Evolutionary conservation across 306 rosid genomes (phyloP).

Genomic region (Prinsepia uniflora): DNA sequence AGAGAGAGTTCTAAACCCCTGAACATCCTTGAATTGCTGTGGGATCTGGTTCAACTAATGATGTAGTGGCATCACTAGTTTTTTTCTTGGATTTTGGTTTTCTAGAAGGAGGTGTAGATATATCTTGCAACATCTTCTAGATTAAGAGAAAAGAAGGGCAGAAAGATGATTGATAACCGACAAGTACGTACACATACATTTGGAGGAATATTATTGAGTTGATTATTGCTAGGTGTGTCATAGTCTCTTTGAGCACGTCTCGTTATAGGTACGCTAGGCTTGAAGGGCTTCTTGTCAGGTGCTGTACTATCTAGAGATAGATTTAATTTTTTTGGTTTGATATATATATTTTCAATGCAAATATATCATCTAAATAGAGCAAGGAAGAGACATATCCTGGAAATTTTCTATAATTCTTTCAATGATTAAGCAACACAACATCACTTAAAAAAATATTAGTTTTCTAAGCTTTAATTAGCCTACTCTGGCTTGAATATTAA

Average conservation of each 20-base stretch:
- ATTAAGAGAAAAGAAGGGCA: conserved; percentile 24
- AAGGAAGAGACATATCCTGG: background rate
- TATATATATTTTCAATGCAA: background rate
- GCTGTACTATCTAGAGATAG: conserved; percentile 25
- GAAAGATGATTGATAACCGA: conserved; percentile 14
- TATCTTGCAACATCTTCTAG: conserved; percentile 51
- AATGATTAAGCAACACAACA: background rate
- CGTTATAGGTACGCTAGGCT: conserved; percentile 42
- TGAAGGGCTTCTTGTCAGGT: conserved; percentile 58
- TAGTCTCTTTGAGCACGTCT: conserved; percentile 53
- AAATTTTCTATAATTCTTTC: background rate
- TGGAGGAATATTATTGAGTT: conserved; percentile 36
- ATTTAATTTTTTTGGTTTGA: too few relatives aligned
- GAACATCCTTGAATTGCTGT: conserved; percentile 69
- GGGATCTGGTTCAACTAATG: conserved; percentile 46
- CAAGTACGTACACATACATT: conserved; percentile 44
- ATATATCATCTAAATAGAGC: background rate
- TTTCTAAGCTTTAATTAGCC: background rate
- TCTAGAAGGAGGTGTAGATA: conserved; percentile 56
- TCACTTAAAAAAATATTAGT: background rate
- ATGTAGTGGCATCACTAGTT: conserved; percentile 34
- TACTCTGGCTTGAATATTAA: background rate
- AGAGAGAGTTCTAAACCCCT: conserved; percentile 20
- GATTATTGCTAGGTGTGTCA: conserved; percentile 41
- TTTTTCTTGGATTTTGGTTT: conserved; percentile 76